Evolutionary conservation across 2,329 filamentous ascomycete genomes (phyloP).

Genomic region (Gliomastix tumulicola): DNA sequence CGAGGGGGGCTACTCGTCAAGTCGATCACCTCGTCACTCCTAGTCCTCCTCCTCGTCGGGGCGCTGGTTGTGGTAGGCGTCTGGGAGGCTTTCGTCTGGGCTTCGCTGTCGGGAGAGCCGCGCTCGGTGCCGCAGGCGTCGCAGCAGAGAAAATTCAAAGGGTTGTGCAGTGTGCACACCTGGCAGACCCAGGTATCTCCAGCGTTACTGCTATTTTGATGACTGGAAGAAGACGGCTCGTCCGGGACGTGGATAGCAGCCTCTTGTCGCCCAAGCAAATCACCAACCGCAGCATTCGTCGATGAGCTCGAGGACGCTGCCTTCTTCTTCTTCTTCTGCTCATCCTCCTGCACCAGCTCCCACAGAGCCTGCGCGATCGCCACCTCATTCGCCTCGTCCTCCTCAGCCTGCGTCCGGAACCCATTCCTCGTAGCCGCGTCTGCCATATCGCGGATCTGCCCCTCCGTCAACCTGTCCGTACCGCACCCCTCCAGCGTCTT

Average conservation of each 20-base stretch:
- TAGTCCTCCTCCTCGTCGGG: conserved; percentile 9
- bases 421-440: conserved; percentile 62
- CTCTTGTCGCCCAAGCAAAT: neutral
- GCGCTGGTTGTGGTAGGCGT: conserved; percentile 4
- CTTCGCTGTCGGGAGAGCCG: conserved; percentile 4
- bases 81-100: too few relatives aligned
- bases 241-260: neutral
- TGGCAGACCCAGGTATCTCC: conserved; percentile 40
- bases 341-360: conserved; percentile 80
- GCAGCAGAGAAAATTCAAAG: conserved; percentile 40
- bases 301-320: conserved; percentile 6
- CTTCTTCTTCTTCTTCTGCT: conserved; percentile 46
- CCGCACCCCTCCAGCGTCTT: conserved; percentile 68
- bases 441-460: conserved; percentile 57
- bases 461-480: conserved; percentile 58
- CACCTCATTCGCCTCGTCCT: conserved; percentile 81
- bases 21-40: conserved; percentile 17
- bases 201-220: neutral
- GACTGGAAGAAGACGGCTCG: neutral
- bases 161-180: conserved; percentile 52
- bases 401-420: conserved; percentile 76
- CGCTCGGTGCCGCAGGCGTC: conserved; percentile 47
- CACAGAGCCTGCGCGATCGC: conserved; percentile 82
- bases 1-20: conserved; percentile 23
- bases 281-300: neutral